Percentiles rank a stretch among this genome's conserved stretches.
These are phyloP conservation scores for Yarrowia yakushimensis DNA, from an alignment of 805 yeast species.

Conservation along the genomic window DNA sequence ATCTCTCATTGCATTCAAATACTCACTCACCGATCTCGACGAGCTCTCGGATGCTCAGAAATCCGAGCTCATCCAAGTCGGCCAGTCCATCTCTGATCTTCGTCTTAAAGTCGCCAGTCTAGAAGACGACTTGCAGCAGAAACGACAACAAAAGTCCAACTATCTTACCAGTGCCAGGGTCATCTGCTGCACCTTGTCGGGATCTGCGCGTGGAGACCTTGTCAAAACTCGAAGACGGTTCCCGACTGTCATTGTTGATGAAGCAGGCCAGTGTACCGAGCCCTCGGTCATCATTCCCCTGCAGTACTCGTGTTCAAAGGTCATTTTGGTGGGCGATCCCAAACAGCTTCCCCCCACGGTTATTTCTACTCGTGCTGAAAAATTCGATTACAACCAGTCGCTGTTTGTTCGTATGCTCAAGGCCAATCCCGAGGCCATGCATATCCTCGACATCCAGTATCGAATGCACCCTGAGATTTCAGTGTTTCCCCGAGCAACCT, in stretches of 20 bases:
- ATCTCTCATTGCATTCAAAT: too few species aligned
- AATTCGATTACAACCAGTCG: neutral
- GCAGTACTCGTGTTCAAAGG: neutral
- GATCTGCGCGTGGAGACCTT: neutral
- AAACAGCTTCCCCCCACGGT: neutral
- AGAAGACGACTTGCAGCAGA: too few species aligned
- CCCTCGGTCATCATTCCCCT: neutral
- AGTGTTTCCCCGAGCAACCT: neutral
- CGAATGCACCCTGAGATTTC: neutral
- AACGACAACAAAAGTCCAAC: too few species aligned
- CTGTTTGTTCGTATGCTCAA: neutral
- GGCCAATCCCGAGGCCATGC: neutral
- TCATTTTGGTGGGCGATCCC: neutral
- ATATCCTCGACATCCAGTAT: neutral
- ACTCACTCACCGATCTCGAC: too few species aligned
- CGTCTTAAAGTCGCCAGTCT: too few species aligned
- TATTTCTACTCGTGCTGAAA: neutral
- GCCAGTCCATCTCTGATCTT: too few species aligned
- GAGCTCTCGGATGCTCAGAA: too few species aligned
- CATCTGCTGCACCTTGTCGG: neutral
- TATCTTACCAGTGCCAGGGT: neutral
- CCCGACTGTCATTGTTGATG: neutral
- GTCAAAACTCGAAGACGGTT: neutral
- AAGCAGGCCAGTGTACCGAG: neutral
- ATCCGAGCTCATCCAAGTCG: too few species aligned